Evolutionary conservation across 495 filamentous ascomycete genomes (phyloP).

Genomic region (Xylaria flabelliformis): DNA sequence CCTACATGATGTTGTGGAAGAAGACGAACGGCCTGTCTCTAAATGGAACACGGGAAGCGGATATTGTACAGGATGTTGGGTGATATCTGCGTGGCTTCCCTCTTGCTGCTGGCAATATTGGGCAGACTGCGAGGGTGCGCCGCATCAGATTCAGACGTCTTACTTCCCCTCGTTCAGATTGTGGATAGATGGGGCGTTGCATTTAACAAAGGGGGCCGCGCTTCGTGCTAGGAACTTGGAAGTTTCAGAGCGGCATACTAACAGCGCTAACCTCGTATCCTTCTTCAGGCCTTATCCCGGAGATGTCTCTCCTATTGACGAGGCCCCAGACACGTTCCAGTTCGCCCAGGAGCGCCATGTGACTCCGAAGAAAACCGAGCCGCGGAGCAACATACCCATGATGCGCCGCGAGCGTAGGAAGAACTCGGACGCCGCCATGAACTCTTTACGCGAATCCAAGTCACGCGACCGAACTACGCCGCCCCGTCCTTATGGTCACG

Average conservation of each 20-base stretch:
- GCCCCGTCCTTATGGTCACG: constrained; percentile 39
- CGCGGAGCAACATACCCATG: constrained; percentile 54
- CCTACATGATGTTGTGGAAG: constrained; percentile 11
- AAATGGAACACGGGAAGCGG: neutral
- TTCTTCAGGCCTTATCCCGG: constrained; percentile 39
- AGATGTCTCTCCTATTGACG: constrained; percentile 62
- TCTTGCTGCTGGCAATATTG: neutral
- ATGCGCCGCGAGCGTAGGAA: constrained; percentile 57
- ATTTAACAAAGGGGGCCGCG: neutral
- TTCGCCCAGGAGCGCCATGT: constrained; percentile 31
- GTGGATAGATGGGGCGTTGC: neutral
- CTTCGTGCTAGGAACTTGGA: constrained; percentile 10
- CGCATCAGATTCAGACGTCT: neutral
- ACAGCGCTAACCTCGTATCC: constrained; percentile 33
- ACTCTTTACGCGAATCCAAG: constrained; percentile 41
- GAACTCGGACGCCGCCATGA: constrained; percentile 46
- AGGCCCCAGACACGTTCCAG: constrained; percentile 47
- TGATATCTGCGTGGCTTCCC: neutral
- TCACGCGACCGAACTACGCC: constrained; percentile 40
- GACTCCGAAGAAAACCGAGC: constrained; percentile 29
- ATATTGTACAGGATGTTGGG: neutral
- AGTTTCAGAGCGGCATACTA: neutral
- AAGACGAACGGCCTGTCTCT: neutral
- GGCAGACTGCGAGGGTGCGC: neutral
- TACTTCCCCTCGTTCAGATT: neutral